Conservation (phyloP, 768 basidiomycete genomes). For the Floccularia luteovirens region DNA sequence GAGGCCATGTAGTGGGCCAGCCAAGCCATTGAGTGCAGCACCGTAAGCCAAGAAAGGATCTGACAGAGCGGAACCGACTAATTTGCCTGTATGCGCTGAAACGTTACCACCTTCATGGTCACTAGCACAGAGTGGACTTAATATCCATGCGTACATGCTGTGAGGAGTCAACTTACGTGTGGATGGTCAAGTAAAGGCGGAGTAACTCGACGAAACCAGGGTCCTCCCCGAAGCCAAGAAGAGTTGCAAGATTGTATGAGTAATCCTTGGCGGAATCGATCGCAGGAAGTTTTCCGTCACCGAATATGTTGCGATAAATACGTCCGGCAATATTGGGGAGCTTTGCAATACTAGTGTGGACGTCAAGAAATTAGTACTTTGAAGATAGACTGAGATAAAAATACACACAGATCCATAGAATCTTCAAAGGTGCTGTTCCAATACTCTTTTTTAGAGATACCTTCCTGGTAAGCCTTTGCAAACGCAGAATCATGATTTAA, state of each 20-base stretch:
- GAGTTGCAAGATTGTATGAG: slow-evolving; percentile 79
- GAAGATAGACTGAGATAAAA: not conserved
- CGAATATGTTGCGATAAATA: slow-evolving; percentile 84
- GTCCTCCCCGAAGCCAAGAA: slow-evolving; percentile 90
- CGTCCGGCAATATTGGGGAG: slow-evolving; percentile 94
- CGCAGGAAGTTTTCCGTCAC: slow-evolving; percentile 78
- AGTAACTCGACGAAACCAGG: slow-evolving; percentile 88
- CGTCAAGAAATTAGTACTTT: slow-evolving; percentile 5
- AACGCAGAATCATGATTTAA: slow-evolving; percentile 95
- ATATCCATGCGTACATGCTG: not conserved
- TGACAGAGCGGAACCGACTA: slow-evolving; percentile 91
- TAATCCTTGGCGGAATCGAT: slow-evolving; percentile 85
- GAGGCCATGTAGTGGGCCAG: slow-evolving; percentile 93
- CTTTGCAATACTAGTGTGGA: slow-evolving; percentile 75
- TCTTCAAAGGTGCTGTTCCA: slow-evolving; percentile 94
- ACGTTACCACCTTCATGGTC: slow-evolving; percentile 99
- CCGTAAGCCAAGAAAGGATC: slow-evolving; percentile 95
- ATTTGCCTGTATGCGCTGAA: slow-evolving; percentile 89
- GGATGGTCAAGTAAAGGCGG: slow-evolving; percentile 94
- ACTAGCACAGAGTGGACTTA: slow-evolving; percentile 22
- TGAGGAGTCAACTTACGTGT: slow-evolving; percentile 43
- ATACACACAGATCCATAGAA: slow-evolving; percentile 70
- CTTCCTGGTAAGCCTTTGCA: slow-evolving; percentile 89
- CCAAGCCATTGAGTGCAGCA: slow-evolving; percentile 92
- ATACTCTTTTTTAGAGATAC: slow-evolving; percentile 92